Conservation (phyloP, 176 grass and related monocot genomes). For the Urochloa ruziziensis region DNA sequence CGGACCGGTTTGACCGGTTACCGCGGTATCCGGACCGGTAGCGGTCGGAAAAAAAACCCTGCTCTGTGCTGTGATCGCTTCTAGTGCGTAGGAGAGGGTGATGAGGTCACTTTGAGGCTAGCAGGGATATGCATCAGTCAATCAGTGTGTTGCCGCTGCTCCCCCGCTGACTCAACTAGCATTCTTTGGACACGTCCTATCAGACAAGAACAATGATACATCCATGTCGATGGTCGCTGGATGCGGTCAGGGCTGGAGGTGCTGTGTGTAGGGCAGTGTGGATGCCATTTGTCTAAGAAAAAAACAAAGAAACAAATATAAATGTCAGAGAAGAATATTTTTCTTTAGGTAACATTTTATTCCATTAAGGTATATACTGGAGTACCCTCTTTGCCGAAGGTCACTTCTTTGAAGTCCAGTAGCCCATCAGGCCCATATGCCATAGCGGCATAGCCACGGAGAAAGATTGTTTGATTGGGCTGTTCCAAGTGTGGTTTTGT, state of each 20-base stretch:
- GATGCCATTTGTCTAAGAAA: background rate
- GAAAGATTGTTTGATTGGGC: background rate
- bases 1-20: too few relatives aligned
- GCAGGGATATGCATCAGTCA: background rate
- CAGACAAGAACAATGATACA: conserved; percentile 32
- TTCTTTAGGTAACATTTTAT: background rate
- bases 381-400: too few relatives aligned
- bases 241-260: conserved; percentile 8
- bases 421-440: background rate
- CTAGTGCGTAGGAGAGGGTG: background rate
- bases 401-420: background rate
- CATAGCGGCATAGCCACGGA: background rate
- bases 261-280: background rate
- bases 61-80: background rate
- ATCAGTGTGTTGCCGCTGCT: background rate
- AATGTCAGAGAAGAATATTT: too few relatives aligned
- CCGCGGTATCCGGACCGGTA: too few relatives aligned
- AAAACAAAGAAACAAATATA: too few relatives aligned
- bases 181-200: conserved; percentile 48
- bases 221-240: background rate
- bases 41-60: too few relatives aligned
- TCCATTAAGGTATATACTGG: background rate
- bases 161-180: conserved; percentile 5
- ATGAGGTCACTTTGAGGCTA: background rate
- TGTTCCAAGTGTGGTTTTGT: background rate